phyloP scores from a whole-genome alignment of 108 stramenopile species.

The Schizochytrium sp. region DNA sequence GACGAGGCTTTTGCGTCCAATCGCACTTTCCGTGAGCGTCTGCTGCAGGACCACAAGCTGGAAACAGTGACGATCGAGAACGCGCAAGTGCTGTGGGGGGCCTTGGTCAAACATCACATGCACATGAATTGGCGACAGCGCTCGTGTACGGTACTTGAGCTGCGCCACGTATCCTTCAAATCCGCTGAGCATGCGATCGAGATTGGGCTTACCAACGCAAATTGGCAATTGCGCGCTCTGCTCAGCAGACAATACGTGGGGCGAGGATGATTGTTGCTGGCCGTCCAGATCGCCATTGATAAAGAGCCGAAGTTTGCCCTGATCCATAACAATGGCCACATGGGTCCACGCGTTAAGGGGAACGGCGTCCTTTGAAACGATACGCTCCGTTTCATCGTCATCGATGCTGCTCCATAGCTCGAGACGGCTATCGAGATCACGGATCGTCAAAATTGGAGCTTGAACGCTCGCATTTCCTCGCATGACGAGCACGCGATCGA shows the following conservation, averaged over 20 bases:
- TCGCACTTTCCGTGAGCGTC: neutral
- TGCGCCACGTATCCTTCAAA: conserved; percentile 43
- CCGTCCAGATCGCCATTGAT: conserved; percentile 39
- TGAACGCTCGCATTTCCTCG: neutral
- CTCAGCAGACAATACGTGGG: neutral
- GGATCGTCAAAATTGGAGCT: neutral
- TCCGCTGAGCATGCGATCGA: conserved; percentile 35
- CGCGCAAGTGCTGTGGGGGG: conserved; percentile 28
- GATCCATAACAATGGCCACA: conserved; percentile 38
- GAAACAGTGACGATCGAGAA: neutral
- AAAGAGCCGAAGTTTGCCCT: conserved; percentile 39
- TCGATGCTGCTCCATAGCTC: conserved; percentile 18
- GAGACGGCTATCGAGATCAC: neutral
- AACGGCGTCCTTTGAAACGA: conserved; percentile 28
- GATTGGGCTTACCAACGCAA: neutral
- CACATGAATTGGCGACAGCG: conserved; percentile 52
- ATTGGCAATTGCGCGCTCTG: neutral
- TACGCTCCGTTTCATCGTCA: conserved; percentile 27
- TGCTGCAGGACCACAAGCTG: neutral
- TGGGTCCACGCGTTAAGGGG: conserved; percentile 39
- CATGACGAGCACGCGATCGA: neutral
- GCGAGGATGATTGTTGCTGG: neutral
- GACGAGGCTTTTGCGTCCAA: neutral
- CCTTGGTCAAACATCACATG: conserved; percentile 51
- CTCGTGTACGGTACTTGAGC: conserved; percentile 43